phyloP scores from a whole-genome alignment of 306 rosid genomes.

The Prunus fruticosa region DNA sequence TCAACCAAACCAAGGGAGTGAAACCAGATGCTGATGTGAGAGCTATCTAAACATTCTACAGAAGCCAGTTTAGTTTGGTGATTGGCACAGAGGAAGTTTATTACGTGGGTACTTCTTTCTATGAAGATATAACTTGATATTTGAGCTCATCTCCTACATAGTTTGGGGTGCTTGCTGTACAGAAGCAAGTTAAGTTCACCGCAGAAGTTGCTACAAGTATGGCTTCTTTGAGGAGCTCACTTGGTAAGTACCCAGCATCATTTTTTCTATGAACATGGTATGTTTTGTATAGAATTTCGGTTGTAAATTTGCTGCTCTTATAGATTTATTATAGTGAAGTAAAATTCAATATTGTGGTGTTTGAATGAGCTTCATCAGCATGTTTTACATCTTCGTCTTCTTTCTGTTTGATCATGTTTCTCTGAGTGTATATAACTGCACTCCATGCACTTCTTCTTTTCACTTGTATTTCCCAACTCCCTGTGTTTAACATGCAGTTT shows the following conservation, averaged over 20 bases:
- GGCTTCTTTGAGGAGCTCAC: slow-evolving; percentile 6
- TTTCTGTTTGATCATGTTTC: background rate
- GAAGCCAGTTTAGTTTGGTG: background rate
- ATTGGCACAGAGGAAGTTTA: background rate
- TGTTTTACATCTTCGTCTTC: background rate
- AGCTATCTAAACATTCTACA: background rate
- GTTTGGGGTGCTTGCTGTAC: slow-evolving; percentile 4
- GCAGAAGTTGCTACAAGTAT: background rate
- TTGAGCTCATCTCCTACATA: background rate
- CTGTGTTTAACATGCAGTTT: background rate
- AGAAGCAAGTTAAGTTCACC: background rate
- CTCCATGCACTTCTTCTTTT: background rate
- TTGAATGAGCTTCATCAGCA: background rate
- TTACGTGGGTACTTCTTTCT: background rate
- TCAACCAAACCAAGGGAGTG: background rate
- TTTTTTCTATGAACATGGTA: background rate
- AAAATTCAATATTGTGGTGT: background rate
- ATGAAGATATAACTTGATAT: background rate
- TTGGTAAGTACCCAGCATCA: background rate
- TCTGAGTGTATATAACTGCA: background rate
- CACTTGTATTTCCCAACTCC: background rate
- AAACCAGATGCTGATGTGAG: slow-evolving; percentile 10
- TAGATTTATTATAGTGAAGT: background rate
- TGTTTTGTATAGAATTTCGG: background rate
- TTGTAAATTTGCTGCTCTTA: background rate